phyloP scores from a whole-genome alignment of 108 stramenopile species.

The Epipyxis sp. region DNA sequence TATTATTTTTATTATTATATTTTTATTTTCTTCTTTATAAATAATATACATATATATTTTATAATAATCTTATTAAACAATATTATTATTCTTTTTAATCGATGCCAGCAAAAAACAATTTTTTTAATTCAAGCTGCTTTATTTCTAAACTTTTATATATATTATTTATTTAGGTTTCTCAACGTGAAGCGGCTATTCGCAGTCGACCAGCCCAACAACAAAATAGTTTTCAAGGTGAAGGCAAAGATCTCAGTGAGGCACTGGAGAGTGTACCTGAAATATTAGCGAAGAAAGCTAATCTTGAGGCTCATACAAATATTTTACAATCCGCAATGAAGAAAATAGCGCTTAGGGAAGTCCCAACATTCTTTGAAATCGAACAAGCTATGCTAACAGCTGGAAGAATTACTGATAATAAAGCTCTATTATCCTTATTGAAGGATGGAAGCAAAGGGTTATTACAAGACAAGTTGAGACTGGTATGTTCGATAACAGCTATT shows the following conservation, averaged over 20 bases:
- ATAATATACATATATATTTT: too few species aligned
- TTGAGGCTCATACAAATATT: conserved; percentile 92
- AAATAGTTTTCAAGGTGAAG: conserved; percentile 19
- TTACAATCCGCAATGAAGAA: conserved; percentile 93
- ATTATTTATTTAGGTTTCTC: too few species aligned
- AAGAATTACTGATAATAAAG: conserved; percentile 16
- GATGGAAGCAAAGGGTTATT: conserved; percentile 82
- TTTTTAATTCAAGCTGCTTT: too few species aligned
- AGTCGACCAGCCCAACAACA: neutral
- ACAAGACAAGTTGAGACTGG: conserved; percentile 87
- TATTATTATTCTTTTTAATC: too few species aligned
- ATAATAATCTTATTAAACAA: too few species aligned
- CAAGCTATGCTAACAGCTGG: conserved; percentile 54
- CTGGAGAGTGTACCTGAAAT: conserved; percentile 90
- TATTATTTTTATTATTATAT: too few species aligned
- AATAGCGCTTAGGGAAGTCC: conserved; percentile 90
- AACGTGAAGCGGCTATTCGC: neutral
- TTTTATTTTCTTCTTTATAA: too few species aligned
- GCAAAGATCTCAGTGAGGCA: conserved; percentile 57
- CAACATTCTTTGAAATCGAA: conserved; percentile 89
- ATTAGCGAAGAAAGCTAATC: conserved; percentile 84
- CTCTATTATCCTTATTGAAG: conserved; percentile 67
- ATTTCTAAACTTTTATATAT: too few species aligned
- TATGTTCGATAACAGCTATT: conserved; percentile 64
- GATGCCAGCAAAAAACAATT: too few species aligned